Evolutionary conservation across 2,329 filamentous ascomycete genomes (phyloP), one percentile per base, ranked within the genome.

Genomic region (Pseudogymnoascus sp.): DNA sequence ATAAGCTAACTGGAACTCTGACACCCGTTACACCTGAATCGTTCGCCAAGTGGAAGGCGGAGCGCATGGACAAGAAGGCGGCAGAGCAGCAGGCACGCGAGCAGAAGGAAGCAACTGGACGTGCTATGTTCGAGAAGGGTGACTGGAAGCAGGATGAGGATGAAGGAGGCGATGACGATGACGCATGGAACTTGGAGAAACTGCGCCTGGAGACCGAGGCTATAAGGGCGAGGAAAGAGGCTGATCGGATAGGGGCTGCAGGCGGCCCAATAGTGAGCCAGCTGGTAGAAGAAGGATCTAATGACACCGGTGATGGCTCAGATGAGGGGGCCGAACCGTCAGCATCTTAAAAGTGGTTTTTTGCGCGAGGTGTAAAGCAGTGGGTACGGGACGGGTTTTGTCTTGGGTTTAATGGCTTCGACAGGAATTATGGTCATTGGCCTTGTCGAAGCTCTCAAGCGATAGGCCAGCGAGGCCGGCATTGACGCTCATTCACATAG

Each of bases 11-110:
- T 0, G 95, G 93, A 63, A 92, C 82, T 0, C 82, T 98, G 61
- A 99, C 96, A 1, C 96, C 96, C 4, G 96, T 99, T 66, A 99
- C 90, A 1, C 89, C 88, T 2, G 95, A 99, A 74, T 83, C 86
- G 0, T 99, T 99, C 73, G 91, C 91, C 66, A 95, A 95, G 73
- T 99, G 95, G 95, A 99, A 99, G 83, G 88, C 93, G 78, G 89
- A 96, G 61, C 89, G 95, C 50, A 74, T 98, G 69, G 87, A 92
- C 77, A 99, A 99, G 87, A 98, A 96, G 83, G 89, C 88, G 14
- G 95, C 95, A 22, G 95, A 99, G 72, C 90, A 95, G 69, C 88
- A 96, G 77, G 91, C 92, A 59, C 87, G 89, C 73, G 87, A 89
- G 77, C 90, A 92, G 72, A 98, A 96, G 83, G 95, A 99, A 71